Evolutionary conservation across 2,329 filamentous ascomycete species (phyloP), one percentile per base, ranked within the genome.

Genomic region (Penicillium concentricum): DNA sequence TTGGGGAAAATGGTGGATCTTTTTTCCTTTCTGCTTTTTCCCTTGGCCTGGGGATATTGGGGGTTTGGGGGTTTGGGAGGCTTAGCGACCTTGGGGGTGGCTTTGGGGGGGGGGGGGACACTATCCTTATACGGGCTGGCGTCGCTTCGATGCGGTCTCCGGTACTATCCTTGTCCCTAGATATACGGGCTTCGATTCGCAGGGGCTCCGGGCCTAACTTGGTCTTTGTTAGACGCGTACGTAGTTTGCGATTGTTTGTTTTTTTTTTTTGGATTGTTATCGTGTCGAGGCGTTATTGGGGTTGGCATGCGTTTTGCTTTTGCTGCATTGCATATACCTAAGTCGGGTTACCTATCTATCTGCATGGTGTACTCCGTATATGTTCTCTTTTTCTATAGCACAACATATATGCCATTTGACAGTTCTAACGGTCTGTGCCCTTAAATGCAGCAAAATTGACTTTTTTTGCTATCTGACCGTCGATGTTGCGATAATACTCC

Each of bases 391-490:
- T 34, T 48, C 30, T 28, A 18, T 47, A 22, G 22, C 35, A 34
- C 42, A 16, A 15, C 24, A 30, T 46, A 34, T 41, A 12, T 37
- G 46, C 34, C 6, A 35, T 18, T 38, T 41, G 43, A 32, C 35
- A 39, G 43, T 39, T 47, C 13, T 10, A 46, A 34, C 44, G 43
- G 51, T 54, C 51, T 48, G 51, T 48, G 51, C 51, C 5, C 15
- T 22, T 15, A 47, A 32, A 48, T 48, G 10, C 44, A 16, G 16
- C 7, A 13, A 54, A 47, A 32, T 32, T 4, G 24, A 18, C 39
- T 16, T 10, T 16, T 37, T 28, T 39, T 47, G 42, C 10, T 18
- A 48, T 48, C 51, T 32, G 51, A 48, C 34, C 35, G 43, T 42
- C 18, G 28, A 28, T 16, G 18, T 35, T n/a, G 45, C 9, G 22